Base-by-base conservation (phyloP, 495 filamentous ascomycete genomes). In the Hypoxylon perforatum region DNA sequence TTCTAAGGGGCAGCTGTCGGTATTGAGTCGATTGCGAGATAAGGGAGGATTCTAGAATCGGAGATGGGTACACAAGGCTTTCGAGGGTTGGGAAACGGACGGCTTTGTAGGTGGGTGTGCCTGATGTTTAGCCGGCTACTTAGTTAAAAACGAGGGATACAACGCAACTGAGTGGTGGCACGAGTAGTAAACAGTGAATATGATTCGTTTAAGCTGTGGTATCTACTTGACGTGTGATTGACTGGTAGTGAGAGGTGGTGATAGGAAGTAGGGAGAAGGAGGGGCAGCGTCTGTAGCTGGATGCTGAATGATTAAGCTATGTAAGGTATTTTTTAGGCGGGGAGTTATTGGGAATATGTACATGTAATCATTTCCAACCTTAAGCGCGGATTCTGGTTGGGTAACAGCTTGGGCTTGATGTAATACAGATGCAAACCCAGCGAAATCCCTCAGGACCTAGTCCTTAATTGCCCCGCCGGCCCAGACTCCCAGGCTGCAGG, bases 391-490 rank as follows among this genome's bases (percentile, higher is more conserved):
- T 39, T 59, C 33, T 65, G 48, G 56, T 65, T 65, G 62, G 55
- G 49, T 6, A 11, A 22, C 19, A 47, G n/a, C 9, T 28, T 22
- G 4, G 9, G 14, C 38, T 62, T 59, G 59, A 68, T 63, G 65
- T 49, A 68, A 68, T 68, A 54, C 42, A 59, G 59, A 41, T 45
- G 42, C 17, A 63, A 68, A 19, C 45, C 19, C 35, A 63, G 42
- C 65, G 65, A 69, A 69, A 63, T 69, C 60, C 65, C 65, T 68
- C 65, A 68, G 22, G 11, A 50, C 25, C 39, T 42, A 51, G 63
- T 46, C 63, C 63, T 28, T 51, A 23, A 21, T 28, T 48, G 45
- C 45, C 52, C 50, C 59, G 28, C 59, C 50, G 45, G 22, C 18
- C 49, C 3, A 33, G 33, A 38, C 18, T 11, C 41, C 41, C 41